phyloP scores from a whole-genome alignment of 2,329 filamentous ascomycete species.

The Colletotrichum lindemuthianum region DNA sequence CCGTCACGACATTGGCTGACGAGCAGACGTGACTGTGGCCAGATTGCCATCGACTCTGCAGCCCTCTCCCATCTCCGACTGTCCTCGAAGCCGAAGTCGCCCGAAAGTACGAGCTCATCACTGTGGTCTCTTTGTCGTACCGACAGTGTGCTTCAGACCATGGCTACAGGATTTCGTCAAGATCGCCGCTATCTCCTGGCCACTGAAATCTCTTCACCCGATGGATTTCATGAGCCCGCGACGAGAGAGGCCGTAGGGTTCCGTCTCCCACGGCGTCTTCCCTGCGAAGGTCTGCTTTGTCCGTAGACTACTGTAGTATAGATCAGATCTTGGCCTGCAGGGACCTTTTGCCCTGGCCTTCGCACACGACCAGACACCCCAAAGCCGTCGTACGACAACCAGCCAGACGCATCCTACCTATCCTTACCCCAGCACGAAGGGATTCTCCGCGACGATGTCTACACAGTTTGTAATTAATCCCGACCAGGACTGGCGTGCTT shows the following conservation, averaged over 20 bases:
- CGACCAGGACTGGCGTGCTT: constrained; percentile 7
- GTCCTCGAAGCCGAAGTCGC: not conserved
- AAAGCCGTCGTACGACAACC: constrained; percentile 10
- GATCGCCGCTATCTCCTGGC: no score
- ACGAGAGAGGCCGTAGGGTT: not conserved
- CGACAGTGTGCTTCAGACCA: no score
- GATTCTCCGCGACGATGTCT: no score
- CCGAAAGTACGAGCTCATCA: no score
- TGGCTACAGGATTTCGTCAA: no score
- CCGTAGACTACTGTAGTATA: no score
- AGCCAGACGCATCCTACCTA: not conserved
- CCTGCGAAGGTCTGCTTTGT: constrained; percentile 1
- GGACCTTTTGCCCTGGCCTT: not conserved
- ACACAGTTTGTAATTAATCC: not conserved
- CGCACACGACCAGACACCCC: not conserved
- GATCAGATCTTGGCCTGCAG: constrained; percentile 12
- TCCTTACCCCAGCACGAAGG: no score
- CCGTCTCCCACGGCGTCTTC: not conserved
- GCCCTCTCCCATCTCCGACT: not conserved
- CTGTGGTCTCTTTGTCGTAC: not conserved
- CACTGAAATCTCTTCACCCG: no score
- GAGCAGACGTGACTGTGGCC: not conserved
- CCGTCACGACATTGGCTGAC: constrained; percentile 7
- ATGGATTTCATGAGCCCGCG: no score
- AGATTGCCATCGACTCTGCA: constrained; percentile 9